Conservation (phyloP, 2,329 filamentous ascomycete species). For the Dryadomyces sulphureus region DNA sequence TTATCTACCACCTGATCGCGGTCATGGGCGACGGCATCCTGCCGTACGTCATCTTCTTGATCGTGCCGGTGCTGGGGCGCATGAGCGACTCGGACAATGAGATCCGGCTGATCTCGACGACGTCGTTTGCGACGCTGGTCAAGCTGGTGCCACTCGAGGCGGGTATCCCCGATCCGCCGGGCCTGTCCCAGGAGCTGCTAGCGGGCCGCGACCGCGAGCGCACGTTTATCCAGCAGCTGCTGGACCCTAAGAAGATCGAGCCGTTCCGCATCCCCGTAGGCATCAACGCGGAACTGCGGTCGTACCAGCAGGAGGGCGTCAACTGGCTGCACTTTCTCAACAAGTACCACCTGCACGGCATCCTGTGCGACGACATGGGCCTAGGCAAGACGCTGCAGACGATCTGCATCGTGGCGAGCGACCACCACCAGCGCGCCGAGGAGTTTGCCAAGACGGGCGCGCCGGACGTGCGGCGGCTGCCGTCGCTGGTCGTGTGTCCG, state of each 20-base stretch:
- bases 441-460: constrained; percentile 75
- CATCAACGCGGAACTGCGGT: constrained; percentile 91
- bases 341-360: constrained; percentile 92
- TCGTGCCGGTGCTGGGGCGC: constrained; percentile 86
- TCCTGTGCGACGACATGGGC: constrained; percentile 98
- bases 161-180: constrained; percentile 90
- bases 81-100: constrained; percentile 99
- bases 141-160: constrained; percentile 95
- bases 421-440: constrained; percentile 85
- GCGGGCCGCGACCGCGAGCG: constrained; percentile 85
- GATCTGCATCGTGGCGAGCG: constrained; percentile 92
- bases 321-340: constrained; percentile 99
- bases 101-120: constrained; percentile 84
- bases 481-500: constrained; percentile 89
- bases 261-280: constrained; percentile 85
- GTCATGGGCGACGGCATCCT: constrained; percentile 96
- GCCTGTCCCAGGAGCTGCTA: constrained; percentile 74
- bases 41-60: constrained; percentile 96
- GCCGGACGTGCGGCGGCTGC: constrained; percentile 62
- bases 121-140: constrained; percentile 90
- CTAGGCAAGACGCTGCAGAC: constrained; percentile 96
- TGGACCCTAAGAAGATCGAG: constrained; percentile 95
- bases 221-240: constrained; percentile 90
- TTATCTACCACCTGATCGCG: constrained; percentile 90
- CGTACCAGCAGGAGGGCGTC: constrained; percentile 96